These are phyloP conservation scores for Protomyces inundatus DNA, from an alignment of 1,139 yeast species.

Conservation along the genomic window DNA sequence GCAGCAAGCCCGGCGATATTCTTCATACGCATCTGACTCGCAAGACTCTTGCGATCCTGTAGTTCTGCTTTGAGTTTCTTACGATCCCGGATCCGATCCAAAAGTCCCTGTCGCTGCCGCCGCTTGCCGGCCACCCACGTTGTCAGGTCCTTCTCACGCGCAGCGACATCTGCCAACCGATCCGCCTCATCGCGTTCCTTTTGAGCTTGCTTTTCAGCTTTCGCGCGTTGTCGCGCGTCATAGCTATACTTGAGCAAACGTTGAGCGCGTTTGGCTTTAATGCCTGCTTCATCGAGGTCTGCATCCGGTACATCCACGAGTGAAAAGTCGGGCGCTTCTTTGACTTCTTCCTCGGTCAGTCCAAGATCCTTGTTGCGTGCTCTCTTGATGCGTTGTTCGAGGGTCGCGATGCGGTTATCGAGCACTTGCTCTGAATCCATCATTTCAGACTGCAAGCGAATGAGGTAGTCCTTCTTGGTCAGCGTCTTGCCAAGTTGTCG, in stretches of 20 bases:
- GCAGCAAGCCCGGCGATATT: conserved; percentile 82
- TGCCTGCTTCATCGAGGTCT: conserved; percentile 68
- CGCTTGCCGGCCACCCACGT: conserved; percentile 79
- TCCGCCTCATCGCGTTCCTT: conserved; percentile 49
- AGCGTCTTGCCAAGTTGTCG: conserved; percentile 2
- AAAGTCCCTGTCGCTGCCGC: conserved; percentile 52
- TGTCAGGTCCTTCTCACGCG: conserved; percentile 68
- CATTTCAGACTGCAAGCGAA: conserved; percentile 62
- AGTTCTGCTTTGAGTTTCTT: conserved; percentile 46
- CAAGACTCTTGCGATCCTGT: conserved; percentile 81
- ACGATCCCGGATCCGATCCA: conserved; percentile 35
- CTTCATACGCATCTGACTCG: conserved; percentile 90
- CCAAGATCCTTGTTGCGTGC: conserved; percentile 62
- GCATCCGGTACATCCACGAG: conserved; percentile 79
- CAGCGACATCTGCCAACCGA: conserved; percentile 53
- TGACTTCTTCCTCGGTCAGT: conserved; percentile 49
- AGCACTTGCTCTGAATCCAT: conserved; percentile 71
- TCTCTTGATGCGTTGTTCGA: conserved; percentile 64
- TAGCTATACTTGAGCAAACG: conserved; percentile 73
- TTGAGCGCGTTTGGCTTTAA: conserved; percentile 83
- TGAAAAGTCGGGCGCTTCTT: conserved; percentile 59
- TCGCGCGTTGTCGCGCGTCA: conserved; percentile 81
- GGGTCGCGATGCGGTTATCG: conserved; percentile 57
- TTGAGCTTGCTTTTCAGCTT: conserved; percentile 69
- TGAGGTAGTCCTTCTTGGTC: conserved; percentile 49